Evolutionary conservation across 495 filamentous ascomycete genomes (phyloP), one percentile per base, ranked within the genome.

Genomic region (Penicillium egyptiacum): DNA sequence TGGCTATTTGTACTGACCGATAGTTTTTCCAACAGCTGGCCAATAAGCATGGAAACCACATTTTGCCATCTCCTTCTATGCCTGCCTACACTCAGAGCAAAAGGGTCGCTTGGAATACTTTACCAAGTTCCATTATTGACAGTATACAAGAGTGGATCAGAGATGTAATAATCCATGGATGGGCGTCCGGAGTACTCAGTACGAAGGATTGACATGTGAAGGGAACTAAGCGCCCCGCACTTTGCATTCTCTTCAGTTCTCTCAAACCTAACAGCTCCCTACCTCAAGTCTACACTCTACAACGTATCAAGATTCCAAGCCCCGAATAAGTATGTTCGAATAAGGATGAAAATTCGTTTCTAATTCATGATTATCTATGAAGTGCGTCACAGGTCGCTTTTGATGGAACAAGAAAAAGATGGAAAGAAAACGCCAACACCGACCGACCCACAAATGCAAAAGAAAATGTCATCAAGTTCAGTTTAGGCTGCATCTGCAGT

Each of bases 401-500:
- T 63, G 22, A 59, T 58, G 52, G 48, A 47, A 59, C 22, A 45
- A 49, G 59, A 49, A 35, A 63, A 50, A 37, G 11, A 14, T 14
- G 30, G 11, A 33, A 47, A 53, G 28, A 59, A 52, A 53, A 68
- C 65, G 59, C 65, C 65, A 57, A 63, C 66, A 57, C 65, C 65
- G 43, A 45, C 61, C 58, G 33, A 45, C 60, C 60, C 46, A 50
- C 45, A 49, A 60, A 68, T 68, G 66, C 66, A 64, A 66, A n/a
- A 52, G 44, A 54, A 55, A 33, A 53, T 56, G 26, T 56, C 39
- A 44, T 57, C 41, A 47, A 48, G 28, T 26, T 16, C 23, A 33
- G n/a, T 33, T 64, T 62, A 78, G 58, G 75, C 75, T n/a, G 75
- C 75, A 73, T 74, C 75, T 43, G 75, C 75, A 45, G 75, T 78